Evolutionary conservation across 805 yeast species (phyloP).

Genomic region (Tetrapisispora namnaoensis): DNA sequence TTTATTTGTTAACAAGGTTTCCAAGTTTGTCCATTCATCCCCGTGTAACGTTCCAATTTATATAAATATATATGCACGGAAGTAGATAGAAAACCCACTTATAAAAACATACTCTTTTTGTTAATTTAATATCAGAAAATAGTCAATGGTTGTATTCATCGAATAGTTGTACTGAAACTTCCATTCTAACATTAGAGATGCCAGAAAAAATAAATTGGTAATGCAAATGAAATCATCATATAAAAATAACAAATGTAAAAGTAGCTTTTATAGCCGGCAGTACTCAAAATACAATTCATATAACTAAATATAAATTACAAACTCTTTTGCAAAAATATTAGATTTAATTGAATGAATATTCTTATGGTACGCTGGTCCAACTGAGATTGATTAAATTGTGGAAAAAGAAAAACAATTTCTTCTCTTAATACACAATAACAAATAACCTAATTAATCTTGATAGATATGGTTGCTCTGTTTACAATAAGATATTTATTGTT

Average conservation of each 20-base stretch:
- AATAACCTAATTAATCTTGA: too few species aligned
- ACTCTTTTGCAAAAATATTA: background rate
- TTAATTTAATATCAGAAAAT: background rate
- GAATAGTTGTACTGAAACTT: slow-evolving; percentile 45
- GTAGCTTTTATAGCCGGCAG: background rate
- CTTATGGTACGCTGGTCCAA: too few species aligned
- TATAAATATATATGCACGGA: too few species aligned
- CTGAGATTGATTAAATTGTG: too few species aligned
- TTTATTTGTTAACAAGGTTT: too few species aligned
- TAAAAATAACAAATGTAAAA: background rate
- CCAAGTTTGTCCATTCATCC: too few species aligned
- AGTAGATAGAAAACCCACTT: background rate
- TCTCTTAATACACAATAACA: too few species aligned
- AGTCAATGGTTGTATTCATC: slow-evolving; percentile 74
- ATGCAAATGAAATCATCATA: slow-evolving; percentile 11
- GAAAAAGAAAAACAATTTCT: too few species aligned
- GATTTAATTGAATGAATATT: background rate
- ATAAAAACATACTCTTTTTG: background rate
- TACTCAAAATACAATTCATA: background rate
- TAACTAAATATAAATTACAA: background rate
- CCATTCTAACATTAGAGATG: slow-evolving; percentile 86
- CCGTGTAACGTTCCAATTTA: too few species aligned
- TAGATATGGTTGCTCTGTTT: too few species aligned
- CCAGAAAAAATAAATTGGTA: slow-evolving; percentile 57
- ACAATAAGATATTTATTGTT: too few species aligned